Conservation (phyloP, 495 filamentous ascomycete species). For the Trichoderma parareesei region DNA sequence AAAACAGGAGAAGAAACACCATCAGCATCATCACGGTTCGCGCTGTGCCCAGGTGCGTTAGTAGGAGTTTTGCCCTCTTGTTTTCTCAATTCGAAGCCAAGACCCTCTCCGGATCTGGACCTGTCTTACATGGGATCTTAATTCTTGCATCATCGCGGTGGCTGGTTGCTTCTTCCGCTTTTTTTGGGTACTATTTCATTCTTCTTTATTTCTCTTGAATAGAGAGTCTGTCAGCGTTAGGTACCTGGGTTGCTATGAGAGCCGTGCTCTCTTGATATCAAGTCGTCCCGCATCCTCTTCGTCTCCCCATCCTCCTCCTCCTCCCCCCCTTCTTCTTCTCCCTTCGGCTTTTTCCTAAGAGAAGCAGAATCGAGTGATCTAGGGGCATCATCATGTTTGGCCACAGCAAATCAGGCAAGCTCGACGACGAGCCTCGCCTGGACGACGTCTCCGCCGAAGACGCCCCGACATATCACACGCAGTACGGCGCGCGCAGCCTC, state of each 20-base stretch:
- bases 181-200: neutral
- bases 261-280: too few species aligned
- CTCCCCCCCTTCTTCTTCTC: neutral
- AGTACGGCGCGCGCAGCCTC: constrained; percentile 11
- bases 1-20: neutral
- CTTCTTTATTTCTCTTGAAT: neutral
- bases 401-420: neutral
- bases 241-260: too few species aligned
- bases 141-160: constrained; percentile 3
- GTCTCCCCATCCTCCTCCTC: neutral
- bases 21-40: neutral
- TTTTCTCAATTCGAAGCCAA: neutral
- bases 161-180: neutral
- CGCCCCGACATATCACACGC: neutral
- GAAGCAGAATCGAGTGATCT: neutral
- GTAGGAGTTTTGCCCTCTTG: neutral
- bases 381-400: constrained; percentile 1
- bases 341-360: neutral
- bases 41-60: constrained; percentile 7
- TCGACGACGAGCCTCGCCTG: constrained; percentile 5
- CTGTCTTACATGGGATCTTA: neutral
- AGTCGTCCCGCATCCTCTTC: neutral
- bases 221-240: too few species aligned
- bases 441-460: constrained; percentile 2
- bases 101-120: neutral